phyloP scores from a whole-genome alignment of 805 yeast species.

The Starmerella ratchasimensis region DNA sequence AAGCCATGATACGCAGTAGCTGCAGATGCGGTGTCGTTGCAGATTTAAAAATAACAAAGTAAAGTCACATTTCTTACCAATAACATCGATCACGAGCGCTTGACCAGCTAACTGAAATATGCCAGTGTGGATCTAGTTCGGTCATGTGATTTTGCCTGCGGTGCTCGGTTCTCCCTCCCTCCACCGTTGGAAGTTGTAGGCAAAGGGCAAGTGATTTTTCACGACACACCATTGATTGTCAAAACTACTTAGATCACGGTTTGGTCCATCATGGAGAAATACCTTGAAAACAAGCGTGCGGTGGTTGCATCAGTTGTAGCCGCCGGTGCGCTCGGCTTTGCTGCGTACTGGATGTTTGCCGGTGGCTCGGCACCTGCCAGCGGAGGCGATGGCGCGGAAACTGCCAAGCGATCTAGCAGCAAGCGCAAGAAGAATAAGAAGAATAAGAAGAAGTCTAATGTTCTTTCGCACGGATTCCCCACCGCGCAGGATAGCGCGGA shows the following conservation, averaged over 20 bases:
- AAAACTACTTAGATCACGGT: too few species aligned
- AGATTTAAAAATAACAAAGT: too few species aligned
- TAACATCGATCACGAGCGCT: too few species aligned
- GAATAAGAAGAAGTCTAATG: constrained; percentile 22
- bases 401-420: background rate
- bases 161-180: too few species aligned
- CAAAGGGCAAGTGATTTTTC: constrained; percentile 3
- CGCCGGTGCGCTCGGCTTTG: constrained; percentile 49
- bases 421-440: constrained; percentile 31
- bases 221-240: too few species aligned
- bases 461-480: constrained; percentile 21
- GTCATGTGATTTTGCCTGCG: too few species aligned
- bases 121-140: too few species aligned
- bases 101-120: too few species aligned
- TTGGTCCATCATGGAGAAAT: constrained; percentile 23
- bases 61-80: too few species aligned
- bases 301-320: constrained; percentile 51
- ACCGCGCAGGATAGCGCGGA: constrained; percentile 17
- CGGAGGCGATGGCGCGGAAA: background rate
- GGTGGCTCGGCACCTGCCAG: background rate
- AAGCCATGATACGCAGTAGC: too few species aligned
- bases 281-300: constrained; percentile 43
- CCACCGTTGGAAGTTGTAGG: too few species aligned
- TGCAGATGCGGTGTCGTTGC: too few species aligned
- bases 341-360: constrained; percentile 34